phyloP scores from a whole-genome alignment of 495 filamentous ascomycete genomes.

The Aspergillus indologenus region DNA sequence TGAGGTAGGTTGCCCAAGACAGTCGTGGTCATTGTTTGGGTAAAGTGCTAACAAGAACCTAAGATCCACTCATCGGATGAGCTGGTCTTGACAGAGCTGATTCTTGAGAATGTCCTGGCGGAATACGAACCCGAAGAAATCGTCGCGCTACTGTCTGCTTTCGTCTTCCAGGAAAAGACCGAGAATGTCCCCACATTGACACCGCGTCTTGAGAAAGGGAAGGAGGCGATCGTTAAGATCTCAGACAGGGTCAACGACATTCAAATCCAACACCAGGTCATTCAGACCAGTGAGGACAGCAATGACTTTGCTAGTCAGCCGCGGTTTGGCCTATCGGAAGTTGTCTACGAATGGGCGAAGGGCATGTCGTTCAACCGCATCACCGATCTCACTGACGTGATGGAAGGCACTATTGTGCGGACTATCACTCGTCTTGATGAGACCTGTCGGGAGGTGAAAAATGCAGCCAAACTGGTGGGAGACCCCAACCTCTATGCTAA shows the following conservation, averaged over 20 bases:
- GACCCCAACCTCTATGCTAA: conserved; percentile 90
- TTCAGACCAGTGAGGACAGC: conserved; percentile 79
- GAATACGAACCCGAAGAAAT: conserved; percentile 97
- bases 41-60: background rate
- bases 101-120: conserved; percentile 93
- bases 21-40: background rate
- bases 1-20: conserved; percentile 51
- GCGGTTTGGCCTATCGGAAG: conserved; percentile 90
- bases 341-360: conserved; percentile 97
- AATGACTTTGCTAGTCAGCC: conserved; percentile 88
- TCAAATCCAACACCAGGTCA: conserved; percentile 85
- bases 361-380: conserved; percentile 99
- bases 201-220: conserved; percentile 75
- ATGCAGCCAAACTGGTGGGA: conserved; percentile 92
- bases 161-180: conserved; percentile 99
- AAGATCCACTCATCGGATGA: conserved; percentile 96
- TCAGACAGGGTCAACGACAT: conserved; percentile 86
- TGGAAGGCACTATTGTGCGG: conserved; percentile 94
- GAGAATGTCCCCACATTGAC: conserved; percentile 81
- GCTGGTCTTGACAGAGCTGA: conserved; percentile 92
- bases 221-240: conserved; percentile 79
- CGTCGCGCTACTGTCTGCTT: conserved; percentile 86
- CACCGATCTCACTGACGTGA: conserved; percentile 91
- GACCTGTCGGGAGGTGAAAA: conserved; percentile 96
- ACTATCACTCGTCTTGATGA: conserved; percentile 92